Conservation (phyloP, 768 basidiomycete genomes). For the Podaxis sp. region DNA sequence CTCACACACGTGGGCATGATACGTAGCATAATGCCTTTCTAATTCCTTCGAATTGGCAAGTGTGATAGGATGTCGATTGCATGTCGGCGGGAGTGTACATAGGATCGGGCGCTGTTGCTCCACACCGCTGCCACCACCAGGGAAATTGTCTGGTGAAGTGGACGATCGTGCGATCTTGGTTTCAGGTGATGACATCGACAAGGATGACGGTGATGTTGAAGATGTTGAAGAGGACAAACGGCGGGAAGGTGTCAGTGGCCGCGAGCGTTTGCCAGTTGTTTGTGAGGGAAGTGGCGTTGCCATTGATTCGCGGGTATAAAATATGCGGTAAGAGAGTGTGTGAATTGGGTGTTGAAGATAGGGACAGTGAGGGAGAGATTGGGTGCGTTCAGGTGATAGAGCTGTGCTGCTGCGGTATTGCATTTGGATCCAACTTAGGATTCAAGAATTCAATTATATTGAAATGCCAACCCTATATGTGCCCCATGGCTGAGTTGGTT, state of each 20-base stretch:
- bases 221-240: slow-evolving; percentile 28
- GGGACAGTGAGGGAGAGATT: not conserved
- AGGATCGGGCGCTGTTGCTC: slow-evolving; percentile 18
- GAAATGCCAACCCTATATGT: slow-evolving; percentile 13
- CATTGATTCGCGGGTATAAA: not conserved
- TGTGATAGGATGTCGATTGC: slow-evolving; percentile 61
- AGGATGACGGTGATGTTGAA: not conserved
- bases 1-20: slow-evolving; percentile 82
- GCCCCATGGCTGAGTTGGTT: slow-evolving; percentile 77
- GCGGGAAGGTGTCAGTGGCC: slow-evolving; percentile 31
- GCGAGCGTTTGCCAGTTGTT: slow-evolving; percentile 21
- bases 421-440: too few relatives aligned
- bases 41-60: slow-evolving; percentile 65
- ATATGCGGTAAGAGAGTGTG: not conserved
- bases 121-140: not conserved
- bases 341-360: not conserved
- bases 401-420: too few relatives aligned
- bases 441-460: too few relatives aligned
- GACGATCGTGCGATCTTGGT: slow-evolving; percentile 21
- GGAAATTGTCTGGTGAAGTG: slow-evolving; percentile 4
- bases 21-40: slow-evolving; percentile 79
- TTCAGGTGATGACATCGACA: slow-evolving; percentile 10
- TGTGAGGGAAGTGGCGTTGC: slow-evolving; percentile 6
- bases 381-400: too few relatives aligned
- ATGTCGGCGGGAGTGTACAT: slow-evolving; percentile 82